Conservation (phyloP, 2,329 filamentous ascomycete species). For the Ophiosphaerella herpotricha region DNA sequence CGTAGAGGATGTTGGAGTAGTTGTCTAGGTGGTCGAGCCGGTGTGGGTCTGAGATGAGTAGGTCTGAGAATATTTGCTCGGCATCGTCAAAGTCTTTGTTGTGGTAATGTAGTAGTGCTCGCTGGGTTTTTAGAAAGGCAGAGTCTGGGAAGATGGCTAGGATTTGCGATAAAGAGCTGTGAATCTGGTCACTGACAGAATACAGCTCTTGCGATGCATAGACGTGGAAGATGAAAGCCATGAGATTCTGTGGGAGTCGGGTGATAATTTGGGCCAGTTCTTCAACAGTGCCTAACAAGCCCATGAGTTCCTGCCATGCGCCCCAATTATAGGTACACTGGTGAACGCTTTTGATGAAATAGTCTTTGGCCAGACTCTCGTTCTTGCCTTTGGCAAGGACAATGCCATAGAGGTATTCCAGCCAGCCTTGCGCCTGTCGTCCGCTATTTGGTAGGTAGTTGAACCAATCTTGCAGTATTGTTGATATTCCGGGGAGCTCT, state of each 20-base stretch:
- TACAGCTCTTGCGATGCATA: constrained; percentile 91
- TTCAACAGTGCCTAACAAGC: constrained; percentile 76
- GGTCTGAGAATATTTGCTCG: constrained; percentile 66
- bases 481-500: constrained; percentile 76
- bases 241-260: constrained; percentile 83
- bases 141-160: constrained; percentile 84
- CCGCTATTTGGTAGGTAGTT: constrained; percentile 62
- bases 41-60: constrained; percentile 69
- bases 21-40: constrained; percentile 90
- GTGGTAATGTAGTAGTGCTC: constrained; percentile 86
- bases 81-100: constrained; percentile 75
- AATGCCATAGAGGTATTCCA: constrained; percentile 91
- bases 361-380: constrained; percentile 80
- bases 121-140: constrained; percentile 87
- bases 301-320: constrained; percentile 90
- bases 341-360: constrained; percentile 86
- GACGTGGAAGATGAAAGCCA: constrained; percentile 92
- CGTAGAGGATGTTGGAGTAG: constrained; percentile 97
- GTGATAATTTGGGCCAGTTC: constrained; percentile 76
- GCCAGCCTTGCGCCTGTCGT: constrained; percentile 81
- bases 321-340: constrained; percentile 96
- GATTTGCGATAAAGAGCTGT: constrained; percentile 75
- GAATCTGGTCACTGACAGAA: constrained; percentile 76
- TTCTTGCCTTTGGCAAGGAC: constrained; percentile 90
- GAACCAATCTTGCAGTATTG: constrained; percentile 82